A percentile compares a stretch with the other conserved stretches of the same genome.
Conservation (phyloP, 208 protist species). For the Herpetomonas samuelpessoai region DNA sequence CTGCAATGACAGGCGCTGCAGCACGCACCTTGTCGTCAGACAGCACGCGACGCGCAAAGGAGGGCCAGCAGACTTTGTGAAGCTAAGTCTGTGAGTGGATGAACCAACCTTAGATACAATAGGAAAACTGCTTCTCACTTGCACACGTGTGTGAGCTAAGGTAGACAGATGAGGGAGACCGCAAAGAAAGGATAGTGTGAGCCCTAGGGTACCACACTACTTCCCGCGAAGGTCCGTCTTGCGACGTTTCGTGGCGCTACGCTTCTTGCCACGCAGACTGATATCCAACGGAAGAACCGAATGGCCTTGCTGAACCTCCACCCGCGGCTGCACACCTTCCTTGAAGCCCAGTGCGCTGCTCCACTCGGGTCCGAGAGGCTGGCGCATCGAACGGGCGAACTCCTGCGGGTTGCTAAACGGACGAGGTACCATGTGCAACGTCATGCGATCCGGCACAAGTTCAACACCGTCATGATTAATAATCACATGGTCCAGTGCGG, state of each 20-base stretch:
- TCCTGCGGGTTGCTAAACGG: slow-evolving; percentile 90
- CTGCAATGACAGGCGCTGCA: too few relatives aligned
- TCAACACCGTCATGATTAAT: slow-evolving; percentile 93
- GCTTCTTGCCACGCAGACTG: slow-evolving; percentile 55
- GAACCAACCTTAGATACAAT: too few relatives aligned
- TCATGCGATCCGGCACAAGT: slow-evolving; percentile 86
- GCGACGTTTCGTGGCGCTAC: slow-evolving; percentile 70
- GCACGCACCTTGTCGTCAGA: too few relatives aligned
- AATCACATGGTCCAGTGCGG: slow-evolving; percentile 87
- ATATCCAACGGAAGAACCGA: slow-evolving; percentile 75
- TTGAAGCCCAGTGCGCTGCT: slow-evolving; percentile 81
- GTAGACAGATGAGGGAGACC: too few relatives aligned
- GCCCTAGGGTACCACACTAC: not conserved
- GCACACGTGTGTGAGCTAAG: too few relatives aligned
- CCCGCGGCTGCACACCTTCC: slow-evolving; percentile 74
- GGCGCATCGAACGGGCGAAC: slow-evolving; percentile 89
- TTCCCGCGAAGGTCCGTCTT: slow-evolving; percentile 28
- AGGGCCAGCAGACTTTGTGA: too few relatives aligned
- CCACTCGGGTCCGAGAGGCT: slow-evolving; percentile 89
- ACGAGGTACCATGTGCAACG: slow-evolving; percentile 88
- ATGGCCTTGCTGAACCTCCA: slow-evolving; percentile 82
- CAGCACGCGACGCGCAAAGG: too few relatives aligned
- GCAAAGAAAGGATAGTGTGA: not conserved
- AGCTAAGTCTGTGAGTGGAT: too few relatives aligned
- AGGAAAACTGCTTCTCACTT: too few relatives aligned